Percentiles rank a stretch among this genome's conserved stretches.
phyloP scores from a whole-genome alignment of 306 rosid species.

The Alnus rubra region DNA sequence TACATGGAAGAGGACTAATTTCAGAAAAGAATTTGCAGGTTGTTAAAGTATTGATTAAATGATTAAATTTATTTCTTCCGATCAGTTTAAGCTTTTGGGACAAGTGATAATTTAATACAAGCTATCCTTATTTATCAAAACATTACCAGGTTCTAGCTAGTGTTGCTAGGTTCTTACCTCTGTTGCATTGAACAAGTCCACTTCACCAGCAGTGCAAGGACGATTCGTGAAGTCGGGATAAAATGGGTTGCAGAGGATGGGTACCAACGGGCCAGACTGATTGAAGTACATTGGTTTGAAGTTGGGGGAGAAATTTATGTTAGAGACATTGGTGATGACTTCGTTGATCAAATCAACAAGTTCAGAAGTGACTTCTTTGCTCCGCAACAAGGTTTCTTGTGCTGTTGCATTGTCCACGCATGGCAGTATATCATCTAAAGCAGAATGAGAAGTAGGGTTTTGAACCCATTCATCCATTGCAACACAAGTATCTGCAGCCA shows the following conservation, averaged over 20 bases:
- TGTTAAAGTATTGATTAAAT: too few relatives aligned
- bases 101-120: too few relatives aligned
- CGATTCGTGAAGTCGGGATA: conserved; percentile 34
- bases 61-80: too few relatives aligned
- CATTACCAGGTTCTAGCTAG: background rate
- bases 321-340: conserved; percentile 38
- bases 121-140: background rate
- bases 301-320: conserved; percentile 31
- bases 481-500: conserved; percentile 70
- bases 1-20: background rate
- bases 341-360: conserved; percentile 37
- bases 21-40: background rate
- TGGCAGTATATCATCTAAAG: conserved; percentile 77
- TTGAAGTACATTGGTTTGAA: conserved; percentile 45
- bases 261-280: conserved; percentile 64
- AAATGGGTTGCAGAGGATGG: conserved; percentile 70
- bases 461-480: conserved; percentile 87
- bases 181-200: conserved; percentile 37
- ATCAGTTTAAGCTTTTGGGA: too few relatives aligned
- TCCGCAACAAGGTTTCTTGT: conserved; percentile 38
- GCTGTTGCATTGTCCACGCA: conserved; percentile 65
- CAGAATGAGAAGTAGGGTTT: conserved; percentile 66
- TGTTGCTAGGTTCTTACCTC: conserved; percentile 37
- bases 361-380: conserved; percentile 43
- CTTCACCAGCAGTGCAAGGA: conserved; percentile 52